These are phyloP conservation scores for Termitomyces sp. DNA, from an alignment of 768 basidiomycete species.

Conservation along the genomic window DNA sequence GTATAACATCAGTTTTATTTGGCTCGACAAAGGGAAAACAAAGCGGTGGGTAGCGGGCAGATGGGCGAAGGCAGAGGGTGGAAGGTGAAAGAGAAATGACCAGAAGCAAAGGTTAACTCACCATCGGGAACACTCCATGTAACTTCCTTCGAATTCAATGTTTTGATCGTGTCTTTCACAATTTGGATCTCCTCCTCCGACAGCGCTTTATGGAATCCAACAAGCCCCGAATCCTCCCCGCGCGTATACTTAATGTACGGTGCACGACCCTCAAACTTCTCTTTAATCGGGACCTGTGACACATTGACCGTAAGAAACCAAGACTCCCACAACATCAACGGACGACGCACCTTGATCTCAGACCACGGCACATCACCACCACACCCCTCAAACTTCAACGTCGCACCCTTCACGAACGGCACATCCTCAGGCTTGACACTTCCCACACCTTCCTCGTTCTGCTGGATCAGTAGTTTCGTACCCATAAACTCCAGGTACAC, in stretches of 20 bases:
- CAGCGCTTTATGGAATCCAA: conserved; percentile 61
- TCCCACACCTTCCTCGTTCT: conserved; percentile 57
- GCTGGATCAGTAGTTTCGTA: conserved; percentile 55
- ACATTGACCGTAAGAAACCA: neutral
- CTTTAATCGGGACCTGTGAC: conserved; percentile 41
- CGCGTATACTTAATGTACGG: conserved; percentile 47
- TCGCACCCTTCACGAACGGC: conserved; percentile 48
- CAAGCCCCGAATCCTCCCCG: conserved; percentile 43
- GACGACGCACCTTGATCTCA: conserved; percentile 41
- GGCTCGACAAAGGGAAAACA: neutral
- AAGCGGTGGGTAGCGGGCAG: neutral
- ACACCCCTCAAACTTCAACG: conserved; percentile 54
- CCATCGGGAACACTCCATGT: conserved; percentile 62
- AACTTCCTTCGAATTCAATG: conserved; percentile 58
- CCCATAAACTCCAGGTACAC: conserved; percentile 75
- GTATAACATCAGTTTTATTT: neutral
- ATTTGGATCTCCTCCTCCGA: conserved; percentile 68
- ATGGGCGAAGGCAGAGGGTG: neutral
- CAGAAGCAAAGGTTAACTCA: conserved; percentile 20
- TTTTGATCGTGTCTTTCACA: conserved; percentile 61
- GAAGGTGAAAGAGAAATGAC: neutral
- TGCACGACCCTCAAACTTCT: conserved; percentile 41
- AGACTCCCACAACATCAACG: neutral
- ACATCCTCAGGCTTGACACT: conserved; percentile 57
- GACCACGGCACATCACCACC: conserved; percentile 43